phyloP scores from a whole-genome alignment of 257 asterid genomes.

The Solanum appendiculatum region DNA sequence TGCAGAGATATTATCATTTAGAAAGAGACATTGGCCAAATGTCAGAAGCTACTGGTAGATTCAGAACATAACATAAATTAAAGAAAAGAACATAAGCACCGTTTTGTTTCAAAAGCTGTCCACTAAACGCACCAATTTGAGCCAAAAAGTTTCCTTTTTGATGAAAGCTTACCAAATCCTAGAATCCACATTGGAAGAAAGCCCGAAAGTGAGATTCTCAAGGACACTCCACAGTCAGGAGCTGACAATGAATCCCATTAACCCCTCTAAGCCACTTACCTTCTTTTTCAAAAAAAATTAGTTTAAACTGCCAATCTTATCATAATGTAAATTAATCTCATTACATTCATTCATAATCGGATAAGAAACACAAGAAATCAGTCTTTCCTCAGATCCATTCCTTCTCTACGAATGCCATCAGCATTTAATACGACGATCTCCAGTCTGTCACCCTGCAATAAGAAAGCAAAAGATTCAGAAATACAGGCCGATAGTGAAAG shows the following conservation, averaged over 20 bases:
- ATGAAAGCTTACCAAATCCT: background rate
- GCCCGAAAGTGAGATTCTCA: background rate
- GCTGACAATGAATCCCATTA: background rate
- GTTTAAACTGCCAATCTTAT: background rate
- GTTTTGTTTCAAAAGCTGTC: background rate
- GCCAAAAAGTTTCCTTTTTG: background rate
- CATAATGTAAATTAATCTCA: background rate
- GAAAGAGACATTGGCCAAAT: background rate
- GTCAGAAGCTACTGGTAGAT: background rate
- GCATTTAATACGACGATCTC: conserved; percentile 31
- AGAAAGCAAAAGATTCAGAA: background rate
- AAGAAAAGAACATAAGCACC: background rate
- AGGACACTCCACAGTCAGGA: background rate
- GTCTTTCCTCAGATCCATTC: conserved; percentile 35
- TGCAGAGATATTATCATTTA: background rate
- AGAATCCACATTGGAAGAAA: background rate
- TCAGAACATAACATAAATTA: background rate
- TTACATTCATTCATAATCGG: background rate
- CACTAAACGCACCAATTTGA: background rate
- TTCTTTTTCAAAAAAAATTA: background rate
- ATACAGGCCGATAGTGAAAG: background rate
- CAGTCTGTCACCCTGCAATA: conserved; percentile 26
- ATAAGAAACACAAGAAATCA: conserved; percentile 1
- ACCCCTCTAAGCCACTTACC: background rate
- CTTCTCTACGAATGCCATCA: conserved; percentile 21